phyloP scores from a whole-genome alignment of 352 stramenopile genomes.

The Phytophthora melonis region DNA sequence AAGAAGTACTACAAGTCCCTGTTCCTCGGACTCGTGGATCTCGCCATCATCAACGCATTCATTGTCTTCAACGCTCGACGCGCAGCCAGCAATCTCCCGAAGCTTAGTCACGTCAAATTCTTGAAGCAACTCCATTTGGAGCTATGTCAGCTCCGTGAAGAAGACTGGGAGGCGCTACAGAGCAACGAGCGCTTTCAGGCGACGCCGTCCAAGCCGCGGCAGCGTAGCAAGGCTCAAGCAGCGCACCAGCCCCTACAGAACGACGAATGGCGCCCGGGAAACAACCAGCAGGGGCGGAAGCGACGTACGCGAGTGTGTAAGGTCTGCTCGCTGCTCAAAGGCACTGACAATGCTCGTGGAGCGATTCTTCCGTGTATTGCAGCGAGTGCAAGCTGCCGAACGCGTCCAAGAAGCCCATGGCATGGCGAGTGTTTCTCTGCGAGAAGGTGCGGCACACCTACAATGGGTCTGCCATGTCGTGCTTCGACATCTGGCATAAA shows the following conservation, averaged over 20 bases:
- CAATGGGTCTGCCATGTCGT: too few relatives aligned
- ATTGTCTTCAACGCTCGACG: neutral
- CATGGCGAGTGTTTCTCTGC: neutral
- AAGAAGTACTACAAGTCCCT: constrained; percentile 1
- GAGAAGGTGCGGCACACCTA: neutral
- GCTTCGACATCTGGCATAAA: neutral
- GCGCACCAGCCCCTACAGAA: too few relatives aligned
- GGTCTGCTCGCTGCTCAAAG: neutral
- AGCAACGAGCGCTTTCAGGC: neutral
- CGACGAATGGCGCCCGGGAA: neutral
- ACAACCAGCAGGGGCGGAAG: neutral
- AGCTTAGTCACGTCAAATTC: neutral
- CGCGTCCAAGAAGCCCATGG: neutral
- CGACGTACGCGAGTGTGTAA: neutral
- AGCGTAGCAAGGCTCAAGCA: neutral
- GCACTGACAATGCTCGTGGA: neutral
- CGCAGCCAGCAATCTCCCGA: neutral
- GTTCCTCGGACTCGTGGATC: neutral
- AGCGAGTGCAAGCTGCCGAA: neutral
- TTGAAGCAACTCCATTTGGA: neutral
- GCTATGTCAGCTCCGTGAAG: neutral
- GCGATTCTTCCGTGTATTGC: neutral
- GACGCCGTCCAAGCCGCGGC: neutral
- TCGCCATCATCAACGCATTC: neutral
- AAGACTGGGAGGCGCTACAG: neutral